Evolutionary conservation across 805 yeast species (phyloP), one percentile per base, ranked within the genome.

Genomic region (Spencermartinsiella europaea): DNA sequence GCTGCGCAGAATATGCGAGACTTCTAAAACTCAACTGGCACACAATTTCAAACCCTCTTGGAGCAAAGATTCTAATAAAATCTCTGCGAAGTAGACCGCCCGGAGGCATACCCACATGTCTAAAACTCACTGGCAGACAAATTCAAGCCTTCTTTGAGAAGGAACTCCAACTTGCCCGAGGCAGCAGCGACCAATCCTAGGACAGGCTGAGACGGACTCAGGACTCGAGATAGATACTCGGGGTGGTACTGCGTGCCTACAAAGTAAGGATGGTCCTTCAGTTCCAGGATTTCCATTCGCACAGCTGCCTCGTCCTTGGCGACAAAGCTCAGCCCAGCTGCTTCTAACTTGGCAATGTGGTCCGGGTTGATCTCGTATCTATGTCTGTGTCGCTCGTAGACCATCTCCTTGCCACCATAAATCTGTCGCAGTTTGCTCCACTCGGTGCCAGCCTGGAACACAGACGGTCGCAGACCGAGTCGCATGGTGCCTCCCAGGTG

Each of bases 401-500:
- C 90, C 39, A 75, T 70, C 1, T 72, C 75, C 22, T 75, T 74
- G 49, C 77, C 80, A 48, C 93, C 95, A 65, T 91, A 91, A 45
- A 91, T 73, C 68, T 79, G 76, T 67, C 85, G 80, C 60, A 93
- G 78, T 53, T 72, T 75, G 40, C 87, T 77, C 77, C 81, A 72
- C 53, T 83, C 83, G 40, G 85, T 69, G 52, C 74, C 79, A 15
- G 70, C 70, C 60, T 79, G 81, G 75, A 93, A 93, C 54, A 76
- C 78, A 34, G 98, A 89, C 56, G 90, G 80, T 69, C 96, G 89
- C 55, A 88, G 75, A 59, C 99, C 99, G 58, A 93, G 77, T 74
- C 99, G 83, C 99, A 93, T 93, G 43, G 98, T 91, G 57, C 99
- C 99, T 54, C 99, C 99, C 74, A 93, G 77, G 66, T 87, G 88